These are phyloP conservation scores for Tolypocladium pustulatum DNA, from an alignment of 2,329 filamentous ascomycete species.

Conservation along the genomic window DNA sequence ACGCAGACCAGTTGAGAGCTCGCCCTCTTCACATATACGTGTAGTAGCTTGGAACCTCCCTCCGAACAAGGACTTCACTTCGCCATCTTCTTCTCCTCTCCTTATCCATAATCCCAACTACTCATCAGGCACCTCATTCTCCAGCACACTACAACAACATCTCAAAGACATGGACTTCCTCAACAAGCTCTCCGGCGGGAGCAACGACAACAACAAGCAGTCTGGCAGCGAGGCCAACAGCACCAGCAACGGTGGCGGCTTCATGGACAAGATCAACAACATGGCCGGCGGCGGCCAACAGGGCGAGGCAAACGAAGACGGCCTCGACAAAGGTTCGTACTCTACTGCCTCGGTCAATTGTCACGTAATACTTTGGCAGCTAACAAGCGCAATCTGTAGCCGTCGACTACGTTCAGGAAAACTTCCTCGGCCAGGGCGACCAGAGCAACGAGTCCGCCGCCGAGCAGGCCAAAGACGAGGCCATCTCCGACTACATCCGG, in stretches of 20 bases:
- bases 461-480: slow-evolving; percentile 77
- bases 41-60: too few species aligned
- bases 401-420: slow-evolving; percentile 69
- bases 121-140: background rate
- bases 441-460: slow-evolving; percentile 63
- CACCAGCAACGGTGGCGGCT: slow-evolving; percentile 29
- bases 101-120: background rate
- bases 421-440: slow-evolving; percentile 56
- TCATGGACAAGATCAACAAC: slow-evolving; percentile 61
- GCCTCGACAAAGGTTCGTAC: slow-evolving; percentile 59
- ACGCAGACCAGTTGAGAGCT: background rate
- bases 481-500: slow-evolving; percentile 64
- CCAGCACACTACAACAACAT: background rate
- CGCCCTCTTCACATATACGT: background rate
- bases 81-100: background rate
- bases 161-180: slow-evolving; percentile 5
- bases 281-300: slow-evolving; percentile 62
- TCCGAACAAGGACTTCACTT: background rate
- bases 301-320: slow-evolving; percentile 74
- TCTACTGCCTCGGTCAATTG: background rate
- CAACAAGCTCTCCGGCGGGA: slow-evolving; percentile 1
- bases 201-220: background rate
- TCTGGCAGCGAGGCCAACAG: background rate
- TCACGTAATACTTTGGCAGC: too few species aligned
- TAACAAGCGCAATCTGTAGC: slow-evolving; percentile 30